These are phyloP conservation scores for Talaromyces albobiverticillius DNA, from an alignment of 2,329 filamentous ascomycete genomes.

Conservation along the genomic window DNA sequence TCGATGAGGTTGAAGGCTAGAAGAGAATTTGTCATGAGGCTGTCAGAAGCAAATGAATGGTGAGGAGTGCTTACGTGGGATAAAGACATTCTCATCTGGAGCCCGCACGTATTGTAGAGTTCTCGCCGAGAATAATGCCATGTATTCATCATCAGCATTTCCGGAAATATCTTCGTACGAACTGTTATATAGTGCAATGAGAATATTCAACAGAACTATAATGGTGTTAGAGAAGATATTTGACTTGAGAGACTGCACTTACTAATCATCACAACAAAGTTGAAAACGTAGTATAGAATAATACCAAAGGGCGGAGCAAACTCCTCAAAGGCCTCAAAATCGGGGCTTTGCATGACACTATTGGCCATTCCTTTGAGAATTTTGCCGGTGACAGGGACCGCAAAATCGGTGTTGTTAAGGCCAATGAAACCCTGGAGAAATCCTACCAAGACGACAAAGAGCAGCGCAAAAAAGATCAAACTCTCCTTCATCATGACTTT, in stretches of 20 bases:
- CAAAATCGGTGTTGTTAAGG: conserved; percentile 76
- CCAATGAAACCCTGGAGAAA: conserved; percentile 95
- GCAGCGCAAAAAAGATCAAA: conserved; percentile 90
- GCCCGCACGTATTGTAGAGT: conserved; percentile 96
- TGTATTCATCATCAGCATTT: conserved; percentile 90
- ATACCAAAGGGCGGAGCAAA: conserved; percentile 93
- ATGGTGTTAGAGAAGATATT: conserved; percentile 14
- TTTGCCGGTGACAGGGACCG: conserved; percentile 48
- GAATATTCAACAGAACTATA: conserved; percentile 80
- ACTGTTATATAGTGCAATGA: conserved; percentile 95
- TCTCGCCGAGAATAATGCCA: conserved; percentile 88
- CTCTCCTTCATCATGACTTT: conserved; percentile 95
- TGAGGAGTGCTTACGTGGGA: conserved; percentile 58
- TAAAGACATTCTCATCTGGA: conserved; percentile 97
- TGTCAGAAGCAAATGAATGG: background rate
- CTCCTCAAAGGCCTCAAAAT: conserved; percentile 83
- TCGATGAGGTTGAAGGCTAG: conserved; percentile 84
- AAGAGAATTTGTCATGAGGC: background rate
- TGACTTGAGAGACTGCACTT: conserved; percentile 18
- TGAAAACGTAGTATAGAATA: conserved; percentile 95
- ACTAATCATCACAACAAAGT: conserved; percentile 89
- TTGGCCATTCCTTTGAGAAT: conserved; percentile 67
- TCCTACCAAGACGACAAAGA: conserved; percentile 70
- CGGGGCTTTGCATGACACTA: conserved; percentile 85
- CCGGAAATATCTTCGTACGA: conserved; percentile 94